These are phyloP conservation scores for Ascosphaera aggregata DNA, from an alignment of 2,329 filamentous ascomycete genomes.

Conservation along the genomic window DNA sequence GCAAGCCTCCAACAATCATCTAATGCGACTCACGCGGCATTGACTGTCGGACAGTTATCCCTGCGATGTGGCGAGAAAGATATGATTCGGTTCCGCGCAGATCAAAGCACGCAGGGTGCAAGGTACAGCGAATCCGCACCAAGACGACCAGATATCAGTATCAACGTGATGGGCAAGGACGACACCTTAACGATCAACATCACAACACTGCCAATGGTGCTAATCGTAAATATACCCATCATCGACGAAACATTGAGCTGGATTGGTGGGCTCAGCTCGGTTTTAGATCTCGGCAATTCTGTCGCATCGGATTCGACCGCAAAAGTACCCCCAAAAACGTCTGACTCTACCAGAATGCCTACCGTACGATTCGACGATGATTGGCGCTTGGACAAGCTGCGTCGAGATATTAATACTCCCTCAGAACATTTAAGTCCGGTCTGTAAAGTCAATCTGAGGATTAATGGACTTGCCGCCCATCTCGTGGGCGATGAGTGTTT, in stretches of 20 bases:
- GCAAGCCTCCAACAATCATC: not conserved
- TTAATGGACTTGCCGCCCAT: conserved; percentile 54
- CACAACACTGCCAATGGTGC: conserved; percentile 50
- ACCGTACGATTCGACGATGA: too few relatives aligned
- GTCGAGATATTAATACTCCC: too few relatives aligned
- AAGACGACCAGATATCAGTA: too few relatives aligned
- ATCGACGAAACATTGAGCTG: conserved; percentile 71
- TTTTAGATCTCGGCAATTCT: conserved; percentile 70
- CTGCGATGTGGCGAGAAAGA: conserved; percentile 26
- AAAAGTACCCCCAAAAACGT: conserved; percentile 13
- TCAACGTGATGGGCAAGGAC: too few relatives aligned
- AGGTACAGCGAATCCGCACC: conserved; percentile 17
- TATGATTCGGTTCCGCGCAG: conserved; percentile 28
- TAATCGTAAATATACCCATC: conserved; percentile 54
- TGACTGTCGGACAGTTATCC: conserved; percentile 14
- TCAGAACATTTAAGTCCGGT: too few relatives aligned
- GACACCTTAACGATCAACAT: conserved; percentile 24
- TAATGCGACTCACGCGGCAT: not conserved
- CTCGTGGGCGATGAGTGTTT: conserved; percentile 59
- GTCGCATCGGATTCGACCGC: conserved; percentile 48
- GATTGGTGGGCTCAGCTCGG: conserved; percentile 78
- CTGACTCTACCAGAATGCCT: too few relatives aligned
- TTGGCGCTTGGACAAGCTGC: too few relatives aligned
- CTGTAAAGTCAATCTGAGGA: conserved; percentile 48
- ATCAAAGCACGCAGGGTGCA: conserved; percentile 21